Conservation (phyloP, 768 basidiomycete genomes). For the Heimioporus sp. region DNA sequence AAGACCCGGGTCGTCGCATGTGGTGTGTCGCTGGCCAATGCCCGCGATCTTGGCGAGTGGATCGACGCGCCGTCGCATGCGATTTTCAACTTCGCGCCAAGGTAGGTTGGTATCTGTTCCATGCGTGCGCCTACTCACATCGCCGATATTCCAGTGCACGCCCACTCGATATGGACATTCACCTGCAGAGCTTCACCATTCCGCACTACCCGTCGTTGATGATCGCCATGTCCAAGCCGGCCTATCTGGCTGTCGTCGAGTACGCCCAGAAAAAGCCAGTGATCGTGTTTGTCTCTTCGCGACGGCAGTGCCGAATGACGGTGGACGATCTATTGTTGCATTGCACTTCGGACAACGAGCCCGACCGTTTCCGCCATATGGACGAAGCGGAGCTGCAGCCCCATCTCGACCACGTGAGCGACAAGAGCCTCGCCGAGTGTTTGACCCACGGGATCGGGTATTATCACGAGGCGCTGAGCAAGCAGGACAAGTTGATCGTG, state of each 20-base stretch:
- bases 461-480: constrained; percentile 91
- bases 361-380: constrained; percentile 86
- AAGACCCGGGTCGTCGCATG: constrained; percentile 95
- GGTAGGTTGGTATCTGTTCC: constrained; percentile 39
- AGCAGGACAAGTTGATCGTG: constrained; percentile 92
- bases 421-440: constrained; percentile 72
- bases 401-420: constrained; percentile 82
- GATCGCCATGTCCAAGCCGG: constrained; percentile 99
- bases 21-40: constrained; percentile 93
- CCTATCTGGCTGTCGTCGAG: constrained; percentile 90
- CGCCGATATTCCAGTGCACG: constrained; percentile 59
- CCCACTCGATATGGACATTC: constrained; percentile 96
- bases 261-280: constrained; percentile 84
- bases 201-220: constrained; percentile 99
- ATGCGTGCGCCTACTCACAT: too few relatives aligned
- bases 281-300: constrained; percentile 89
- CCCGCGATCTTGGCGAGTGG: constrained; percentile 96
- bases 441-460: constrained; percentile 90
- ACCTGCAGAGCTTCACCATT: constrained; percentile 91
- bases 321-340: constrained; percentile 90
- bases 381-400: constrained; percentile 79
- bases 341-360: constrained; percentile 82
- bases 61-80: constrained; percentile 92
- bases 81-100: constrained; percentile 97
- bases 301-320: constrained; percentile 91